Evolutionary conservation across 106 monocot species (phyloP).

Genomic region (Xerophyta viscosa): DNA sequence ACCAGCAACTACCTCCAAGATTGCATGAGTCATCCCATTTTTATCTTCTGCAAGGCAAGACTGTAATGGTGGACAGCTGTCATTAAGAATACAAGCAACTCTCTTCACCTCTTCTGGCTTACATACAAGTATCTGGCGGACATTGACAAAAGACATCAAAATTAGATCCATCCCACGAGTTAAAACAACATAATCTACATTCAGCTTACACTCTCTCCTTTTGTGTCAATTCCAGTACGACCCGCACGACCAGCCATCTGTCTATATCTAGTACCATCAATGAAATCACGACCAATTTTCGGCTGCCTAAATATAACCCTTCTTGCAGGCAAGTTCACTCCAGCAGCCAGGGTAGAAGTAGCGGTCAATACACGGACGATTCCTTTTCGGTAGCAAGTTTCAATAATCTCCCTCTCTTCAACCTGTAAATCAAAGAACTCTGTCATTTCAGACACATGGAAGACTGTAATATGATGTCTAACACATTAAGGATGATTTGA

Average conservation of each 20-base stretch:
- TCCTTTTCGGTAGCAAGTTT: constrained; percentile 89
- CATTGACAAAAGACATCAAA: constrained; percentile 6
- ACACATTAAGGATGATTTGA: too few relatives aligned
- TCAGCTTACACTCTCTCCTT: constrained; percentile 95
- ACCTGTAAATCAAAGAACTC: too few relatives aligned
- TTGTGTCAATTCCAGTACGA: constrained; percentile 93
- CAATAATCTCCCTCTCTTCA: constrained; percentile 95
- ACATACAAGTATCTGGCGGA: constrained; percentile 78
- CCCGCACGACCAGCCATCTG: constrained; percentile 99
- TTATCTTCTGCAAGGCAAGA: constrained; percentile 98
- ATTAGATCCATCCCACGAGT: background rate
- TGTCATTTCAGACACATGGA: too few relatives aligned
- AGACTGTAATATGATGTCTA: too few relatives aligned
- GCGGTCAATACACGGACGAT: constrained; percentile 91
- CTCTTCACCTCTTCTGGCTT: constrained; percentile 71
- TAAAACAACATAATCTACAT: too few relatives aligned
- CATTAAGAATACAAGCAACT: constrained; percentile 60
- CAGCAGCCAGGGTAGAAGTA: constrained; percentile 99
- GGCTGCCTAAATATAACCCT: constrained; percentile 99
- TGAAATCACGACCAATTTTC: constrained; percentile 91
- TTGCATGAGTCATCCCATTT: constrained; percentile 99
- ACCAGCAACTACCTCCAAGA: constrained; percentile 97
- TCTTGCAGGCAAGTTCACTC: constrained; percentile 97
- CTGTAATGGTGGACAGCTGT: constrained; percentile 82
- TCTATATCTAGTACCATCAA: constrained; percentile 95